Evolutionary conservation across 2,329 filamentous ascomycete genomes (phyloP).

Genomic region (Sarocladium brachiariae): DNA sequence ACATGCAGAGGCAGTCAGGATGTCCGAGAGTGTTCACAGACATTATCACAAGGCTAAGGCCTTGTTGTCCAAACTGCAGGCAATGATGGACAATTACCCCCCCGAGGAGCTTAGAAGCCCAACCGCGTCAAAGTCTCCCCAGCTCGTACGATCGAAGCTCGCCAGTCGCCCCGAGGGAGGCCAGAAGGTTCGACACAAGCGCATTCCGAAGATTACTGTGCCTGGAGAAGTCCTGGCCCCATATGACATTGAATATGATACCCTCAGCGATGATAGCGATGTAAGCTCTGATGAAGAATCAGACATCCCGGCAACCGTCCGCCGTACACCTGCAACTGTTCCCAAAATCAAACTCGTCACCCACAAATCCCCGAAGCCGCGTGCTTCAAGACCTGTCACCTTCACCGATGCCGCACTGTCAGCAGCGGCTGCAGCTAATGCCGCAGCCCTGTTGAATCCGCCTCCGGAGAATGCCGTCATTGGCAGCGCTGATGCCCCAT

Average conservation of each 20-base stretch:
- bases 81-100: conserved; percentile 55
- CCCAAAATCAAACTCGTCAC: conserved; percentile 45
- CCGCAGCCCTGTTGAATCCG: conserved; percentile 41
- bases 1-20: conserved; percentile 55
- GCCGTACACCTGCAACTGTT: conserved; percentile 27
- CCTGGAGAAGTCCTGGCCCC: conserved; percentile 60
- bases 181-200: conserved; percentile 28
- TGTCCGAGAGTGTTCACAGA: conserved; percentile 56
- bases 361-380: conserved; percentile 20
- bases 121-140: conserved; percentile 45
- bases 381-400: conserved; percentile 28
- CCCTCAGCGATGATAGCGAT: conserved; percentile 46
- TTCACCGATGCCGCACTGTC: conserved; percentile 33
- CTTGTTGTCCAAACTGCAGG: conserved; percentile 51
- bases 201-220: conserved; percentile 52
- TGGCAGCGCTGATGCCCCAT: conserved; percentile 55
- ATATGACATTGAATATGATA: conserved; percentile 57
- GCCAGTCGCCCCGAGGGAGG: conserved; percentile 36
- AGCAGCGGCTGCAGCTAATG: conserved; percentile 31
- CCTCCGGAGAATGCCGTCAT: conserved; percentile 53
- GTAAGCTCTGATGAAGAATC: conserved; percentile 46
- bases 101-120: conserved; percentile 47
- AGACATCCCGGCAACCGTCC: conserved; percentile 28
- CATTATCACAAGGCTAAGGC: conserved; percentile 55
- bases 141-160: conserved; percentile 42